Evolutionary conservation across 805 yeast genomes (phyloP).

Genomic region (Saturnispora diversa): DNA sequence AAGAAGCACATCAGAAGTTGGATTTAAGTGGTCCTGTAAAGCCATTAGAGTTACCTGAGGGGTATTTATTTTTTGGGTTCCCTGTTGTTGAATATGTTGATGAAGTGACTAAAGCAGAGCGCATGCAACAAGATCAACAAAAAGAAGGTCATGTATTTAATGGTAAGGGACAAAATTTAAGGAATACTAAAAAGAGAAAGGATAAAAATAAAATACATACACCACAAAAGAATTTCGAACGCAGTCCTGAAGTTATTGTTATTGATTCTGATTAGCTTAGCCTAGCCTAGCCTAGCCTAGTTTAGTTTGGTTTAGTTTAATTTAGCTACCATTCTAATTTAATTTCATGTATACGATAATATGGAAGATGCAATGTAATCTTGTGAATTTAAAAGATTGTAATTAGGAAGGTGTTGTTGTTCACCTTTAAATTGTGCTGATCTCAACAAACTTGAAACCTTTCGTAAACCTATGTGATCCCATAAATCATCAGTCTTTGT

Average conservation of each 20-base stretch:
- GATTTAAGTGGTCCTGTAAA: slow-evolving; percentile 59
- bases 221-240: slow-evolving; percentile 52
- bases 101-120: slow-evolving; percentile 29
- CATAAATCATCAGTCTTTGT: slow-evolving; percentile 34
- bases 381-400: too few relatives aligned
- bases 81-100: slow-evolving; percentile 52
- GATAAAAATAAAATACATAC: slow-evolving; percentile 43
- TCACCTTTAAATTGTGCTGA: slow-evolving; percentile 12
- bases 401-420: too few relatives aligned
- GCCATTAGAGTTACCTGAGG: slow-evolving; percentile 67
- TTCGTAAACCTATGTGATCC: slow-evolving; percentile 39
- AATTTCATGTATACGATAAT: too few relatives aligned
- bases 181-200: slow-evolving; percentile 52
- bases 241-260: slow-evolving; percentile 74
- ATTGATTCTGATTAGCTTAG: slow-evolving; percentile 49
- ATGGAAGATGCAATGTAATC: too few relatives aligned
- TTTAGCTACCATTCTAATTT: too few relatives aligned
- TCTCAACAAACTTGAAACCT: slow-evolving; percentile 40
- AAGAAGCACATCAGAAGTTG: slow-evolving; percentile 20
- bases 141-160: slow-evolving; percentile 29
- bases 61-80: slow-evolving; percentile 89
- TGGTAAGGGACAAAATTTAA: slow-evolving; percentile 71
- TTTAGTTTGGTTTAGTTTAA: too few relatives aligned
- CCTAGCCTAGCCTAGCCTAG: too few relatives aligned
- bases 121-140: background rate